Percentiles rank a stretch among this genome's conserved stretches.
phyloP scores from a whole-genome alignment of 2,329 filamentous ascomycete species.

The Falciphora oryzae region DNA sequence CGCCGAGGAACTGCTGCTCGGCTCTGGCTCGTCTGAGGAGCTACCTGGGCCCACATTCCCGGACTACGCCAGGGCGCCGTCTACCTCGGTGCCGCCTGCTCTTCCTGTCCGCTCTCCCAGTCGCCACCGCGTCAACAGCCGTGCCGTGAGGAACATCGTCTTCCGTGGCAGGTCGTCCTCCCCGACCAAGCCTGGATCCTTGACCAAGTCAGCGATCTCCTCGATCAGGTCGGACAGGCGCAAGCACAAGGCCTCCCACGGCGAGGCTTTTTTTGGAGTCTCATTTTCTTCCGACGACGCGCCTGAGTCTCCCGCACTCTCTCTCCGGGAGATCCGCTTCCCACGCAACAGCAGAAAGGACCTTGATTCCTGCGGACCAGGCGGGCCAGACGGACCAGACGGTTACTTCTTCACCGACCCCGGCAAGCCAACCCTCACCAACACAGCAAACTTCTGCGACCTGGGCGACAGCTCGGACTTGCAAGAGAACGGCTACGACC shows the following conservation, averaged over 20 bases:
- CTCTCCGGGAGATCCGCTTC: not conserved
- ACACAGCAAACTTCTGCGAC: not conserved
- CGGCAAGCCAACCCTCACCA: not conserved
- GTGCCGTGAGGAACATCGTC: not conserved
- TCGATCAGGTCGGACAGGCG: not conserved
- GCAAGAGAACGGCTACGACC: not conserved
- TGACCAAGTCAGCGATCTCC: not conserved
- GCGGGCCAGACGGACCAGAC: not conserved
- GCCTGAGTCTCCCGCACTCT: not conserved
- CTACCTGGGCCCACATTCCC: no score
- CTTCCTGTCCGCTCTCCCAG: not conserved
- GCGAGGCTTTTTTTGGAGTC: not conserved
- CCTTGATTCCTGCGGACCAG: no score
- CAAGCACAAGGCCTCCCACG: not conserved
- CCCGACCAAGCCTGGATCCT: not conserved
- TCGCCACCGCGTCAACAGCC: slow-evolving; percentile 1
- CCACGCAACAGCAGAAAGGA: not conserved
- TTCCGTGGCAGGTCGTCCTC: not conserved
- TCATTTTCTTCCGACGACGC: not conserved
- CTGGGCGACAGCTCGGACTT: not conserved
- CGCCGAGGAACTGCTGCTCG: not conserved
- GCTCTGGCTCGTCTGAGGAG: no score
- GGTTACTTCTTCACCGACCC: not conserved
- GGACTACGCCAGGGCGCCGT: not conserved
- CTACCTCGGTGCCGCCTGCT: not conserved